Percentiles rank a stretch among this genome's conserved stretches.
phyloP scores from a whole-genome alignment of 2,329 filamentous ascomycete species.

The Lecanosticta acicola region DNA sequence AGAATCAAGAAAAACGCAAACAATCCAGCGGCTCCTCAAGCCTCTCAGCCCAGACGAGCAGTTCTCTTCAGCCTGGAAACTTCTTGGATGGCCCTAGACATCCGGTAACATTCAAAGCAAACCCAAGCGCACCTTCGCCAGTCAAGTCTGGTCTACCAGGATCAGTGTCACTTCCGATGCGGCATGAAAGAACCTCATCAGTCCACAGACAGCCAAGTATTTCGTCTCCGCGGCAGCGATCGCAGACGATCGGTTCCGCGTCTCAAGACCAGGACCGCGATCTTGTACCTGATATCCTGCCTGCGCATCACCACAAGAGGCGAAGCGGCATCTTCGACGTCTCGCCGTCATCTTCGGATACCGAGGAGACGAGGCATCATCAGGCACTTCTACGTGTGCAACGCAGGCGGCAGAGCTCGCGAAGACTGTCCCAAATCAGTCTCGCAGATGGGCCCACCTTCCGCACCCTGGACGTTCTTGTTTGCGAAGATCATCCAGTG shows the following conservation, averaged over 20 bases:
- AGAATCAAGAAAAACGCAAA: conserved; percentile 78
- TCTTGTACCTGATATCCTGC: conserved; percentile 58
- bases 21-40: conserved; percentile 84
- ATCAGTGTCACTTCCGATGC: conserved; percentile 45
- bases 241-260: conserved; percentile 69
- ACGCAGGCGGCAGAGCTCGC: conserved; percentile 87
- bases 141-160: conserved; percentile 45
- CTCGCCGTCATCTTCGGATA: conserved; percentile 95
- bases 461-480: conserved; percentile 84
- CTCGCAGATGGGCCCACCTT: conserved; percentile 79
- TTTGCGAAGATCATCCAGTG: conserved; percentile 96
- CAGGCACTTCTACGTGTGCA: conserved; percentile 90
- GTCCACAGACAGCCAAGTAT: conserved; percentile 29
- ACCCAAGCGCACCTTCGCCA: conserved; percentile 51
- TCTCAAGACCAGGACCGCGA: conserved; percentile 76
- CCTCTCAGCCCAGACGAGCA: conserved; percentile 70
- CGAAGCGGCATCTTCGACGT: conserved; percentile 93
- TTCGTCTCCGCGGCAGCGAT: conserved; percentile 64
- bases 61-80: conserved; percentile 63
- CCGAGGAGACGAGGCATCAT: conserved; percentile 83
- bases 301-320: conserved; percentile 70
- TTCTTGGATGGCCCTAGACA: conserved; percentile 63
- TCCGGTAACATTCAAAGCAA: conserved; percentile 46
- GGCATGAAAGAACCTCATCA: conserved; percentile 35
- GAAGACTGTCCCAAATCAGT: conserved; percentile 85